These are phyloP conservation scores for Ganoderma lucidum DNA, from an alignment of 1,284 basidiomycete species.

Conservation along the genomic window DNA sequence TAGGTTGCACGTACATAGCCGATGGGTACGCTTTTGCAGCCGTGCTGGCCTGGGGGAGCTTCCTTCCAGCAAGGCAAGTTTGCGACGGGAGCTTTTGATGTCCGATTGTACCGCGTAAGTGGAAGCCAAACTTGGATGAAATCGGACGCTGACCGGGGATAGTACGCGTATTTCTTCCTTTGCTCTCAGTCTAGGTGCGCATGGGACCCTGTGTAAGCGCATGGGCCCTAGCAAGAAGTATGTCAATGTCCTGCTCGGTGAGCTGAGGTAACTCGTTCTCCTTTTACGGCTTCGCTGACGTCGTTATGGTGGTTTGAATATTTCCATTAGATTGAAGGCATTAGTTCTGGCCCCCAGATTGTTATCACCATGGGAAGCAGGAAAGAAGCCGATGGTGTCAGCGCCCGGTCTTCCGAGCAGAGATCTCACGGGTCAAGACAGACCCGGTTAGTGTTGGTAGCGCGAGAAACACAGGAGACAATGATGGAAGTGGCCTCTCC, in stretches of 20 bases:
- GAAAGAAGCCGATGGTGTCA: constrained; percentile 2
- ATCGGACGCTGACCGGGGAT: background rate
- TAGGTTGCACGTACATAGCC: background rate
- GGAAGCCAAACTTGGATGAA: background rate
- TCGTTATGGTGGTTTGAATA: background rate
- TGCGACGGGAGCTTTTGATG: background rate
- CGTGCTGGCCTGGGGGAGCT: background rate
- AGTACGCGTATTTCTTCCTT: background rate
- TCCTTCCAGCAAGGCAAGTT: too few species aligned
- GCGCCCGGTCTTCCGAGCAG: background rate
- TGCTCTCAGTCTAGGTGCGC: background rate
- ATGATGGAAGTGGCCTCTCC: background rate
- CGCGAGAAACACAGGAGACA: background rate
- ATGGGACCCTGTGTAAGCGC: background rate
- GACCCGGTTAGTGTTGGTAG: background rate
- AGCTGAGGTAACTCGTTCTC: background rate
- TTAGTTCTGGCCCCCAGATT: background rate
- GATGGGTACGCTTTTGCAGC: background rate
- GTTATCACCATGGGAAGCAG: constrained; percentile 8
- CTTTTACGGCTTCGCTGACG: background rate
- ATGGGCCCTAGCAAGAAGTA: background rate
- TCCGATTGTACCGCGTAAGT: background rate
- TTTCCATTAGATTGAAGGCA: background rate
- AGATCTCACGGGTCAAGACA: background rate
- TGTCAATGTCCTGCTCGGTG: background rate